Conservation (phyloP, 1,284 basidiomycete genomes). For the Pholiota adiposa region DNA sequence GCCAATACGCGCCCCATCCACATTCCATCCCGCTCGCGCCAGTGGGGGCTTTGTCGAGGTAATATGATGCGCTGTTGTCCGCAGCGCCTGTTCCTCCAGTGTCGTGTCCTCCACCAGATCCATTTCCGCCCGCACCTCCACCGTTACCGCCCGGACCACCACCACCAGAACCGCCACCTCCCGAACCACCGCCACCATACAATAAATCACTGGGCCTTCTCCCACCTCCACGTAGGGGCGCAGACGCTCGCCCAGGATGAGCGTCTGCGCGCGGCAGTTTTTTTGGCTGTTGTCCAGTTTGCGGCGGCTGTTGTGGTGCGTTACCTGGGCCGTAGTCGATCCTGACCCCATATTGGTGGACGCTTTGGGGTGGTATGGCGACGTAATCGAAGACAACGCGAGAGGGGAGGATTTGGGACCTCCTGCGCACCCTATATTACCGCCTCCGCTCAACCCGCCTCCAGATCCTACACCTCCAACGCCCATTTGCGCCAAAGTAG, state of each 20-base stretch:
- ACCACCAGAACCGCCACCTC: not conserved
- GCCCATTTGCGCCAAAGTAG: not conserved
- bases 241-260: slow-evolving; percentile 56
- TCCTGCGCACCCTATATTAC: not conserved
- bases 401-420: slow-evolving; percentile 35
- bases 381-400: slow-evolving; percentile 45
- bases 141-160: not conserved
- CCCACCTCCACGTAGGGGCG: slow-evolving; percentile 36
- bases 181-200: not conserved
- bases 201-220: slow-evolving; percentile 34
- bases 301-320: slow-evolving; percentile 34
- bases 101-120: too few relatives aligned
- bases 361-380: slow-evolving; percentile 37
- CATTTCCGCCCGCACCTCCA: not conserved
- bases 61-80: too few relatives aligned
- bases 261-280: slow-evolving; percentile 56
- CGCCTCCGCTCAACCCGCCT: not conserved
- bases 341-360: too few relatives aligned
- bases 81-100: too few relatives aligned
- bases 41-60: too few relatives aligned
- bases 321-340: too few relatives aligned
- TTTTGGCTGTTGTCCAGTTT: too few relatives aligned
- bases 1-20: too few relatives aligned
- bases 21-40: not conserved
- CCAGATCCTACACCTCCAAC: not conserved